These are phyloP conservation scores for Colletotrichum gigasporum DNA, from an alignment of 2,329 filamentous ascomycete species.

Conservation along the genomic window DNA sequence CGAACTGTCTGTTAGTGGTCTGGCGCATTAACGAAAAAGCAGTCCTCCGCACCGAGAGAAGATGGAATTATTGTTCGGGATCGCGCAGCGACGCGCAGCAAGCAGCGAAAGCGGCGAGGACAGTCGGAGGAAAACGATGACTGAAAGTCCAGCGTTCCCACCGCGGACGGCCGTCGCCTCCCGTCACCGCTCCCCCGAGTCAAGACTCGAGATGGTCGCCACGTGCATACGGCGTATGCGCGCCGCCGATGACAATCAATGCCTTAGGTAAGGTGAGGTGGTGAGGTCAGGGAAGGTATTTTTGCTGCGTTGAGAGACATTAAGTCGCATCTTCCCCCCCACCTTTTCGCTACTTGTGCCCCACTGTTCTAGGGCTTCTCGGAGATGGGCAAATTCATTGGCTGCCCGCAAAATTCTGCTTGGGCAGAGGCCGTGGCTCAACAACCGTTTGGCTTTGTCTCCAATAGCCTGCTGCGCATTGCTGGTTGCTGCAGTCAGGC, in stretches of 20 bases:
- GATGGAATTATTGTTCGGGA: too few species aligned
- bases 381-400: background rate
- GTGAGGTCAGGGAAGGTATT: too few species aligned
- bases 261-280: background rate
- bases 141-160: too few species aligned
- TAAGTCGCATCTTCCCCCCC: too few species aligned
- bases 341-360: too few species aligned
- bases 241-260: background rate
- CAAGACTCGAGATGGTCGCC: slow-evolving; percentile 4
- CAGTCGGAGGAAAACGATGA: slow-evolving; percentile 7
- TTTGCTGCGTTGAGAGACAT: too few species aligned
- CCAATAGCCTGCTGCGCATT: background rate
- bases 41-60: too few species aligned
- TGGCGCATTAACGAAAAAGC: background rate
- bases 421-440: slow-evolving; percentile 13
- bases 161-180: background rate
- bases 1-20: background rate
- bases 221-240: slow-evolving; percentile 10
- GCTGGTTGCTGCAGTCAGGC: background rate
- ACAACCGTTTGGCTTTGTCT: background rate
- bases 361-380: too few species aligned
- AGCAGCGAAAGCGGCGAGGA: background rate
- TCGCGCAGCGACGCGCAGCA: too few species aligned
- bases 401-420: slow-evolving; percentile 12
- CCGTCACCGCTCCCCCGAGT: slow-evolving; percentile 10